These are phyloP conservation scores for Metschnikowia rubicola DNA, from an alignment of 805 yeast genomes.

Conservation along the genomic window DNA sequence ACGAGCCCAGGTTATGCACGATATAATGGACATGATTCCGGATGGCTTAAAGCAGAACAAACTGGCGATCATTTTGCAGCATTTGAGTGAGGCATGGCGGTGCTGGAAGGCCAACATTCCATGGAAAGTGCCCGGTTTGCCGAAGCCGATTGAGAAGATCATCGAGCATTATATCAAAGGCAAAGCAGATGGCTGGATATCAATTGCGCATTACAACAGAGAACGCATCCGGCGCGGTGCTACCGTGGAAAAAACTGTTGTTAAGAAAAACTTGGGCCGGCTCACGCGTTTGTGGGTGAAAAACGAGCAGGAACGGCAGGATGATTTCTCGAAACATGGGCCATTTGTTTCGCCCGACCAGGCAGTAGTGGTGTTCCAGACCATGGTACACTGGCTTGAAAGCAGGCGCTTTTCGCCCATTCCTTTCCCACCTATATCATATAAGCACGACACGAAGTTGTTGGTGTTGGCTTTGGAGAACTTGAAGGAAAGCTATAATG, in stretches of 20 bases:
- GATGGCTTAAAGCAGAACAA: conserved; percentile 87
- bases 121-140: conserved; percentile 96
- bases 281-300: conserved; percentile 90
- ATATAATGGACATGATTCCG: conserved; percentile 95
- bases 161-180: conserved; percentile 89
- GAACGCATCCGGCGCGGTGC: conserved; percentile 87
- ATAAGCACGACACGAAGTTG: conserved; percentile 90
- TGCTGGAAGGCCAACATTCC: conserved; percentile 99
- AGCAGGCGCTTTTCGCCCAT: conserved; percentile 78
- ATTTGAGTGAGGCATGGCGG: conserved; percentile 97
- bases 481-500: conserved; percentile 69
- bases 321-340: conserved; percentile 73
- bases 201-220: conserved; percentile 88
- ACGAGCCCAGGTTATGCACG: conserved; percentile 92
- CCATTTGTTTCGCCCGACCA: conserved; percentile 84
- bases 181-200: conserved; percentile 95
- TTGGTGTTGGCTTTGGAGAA: conserved; percentile 86
- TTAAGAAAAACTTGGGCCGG: conserved; percentile 89
- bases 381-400: conserved; percentile 91
- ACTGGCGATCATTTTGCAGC: conserved; percentile 85
- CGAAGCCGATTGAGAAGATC: conserved; percentile 81
- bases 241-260: conserved; percentile 90
- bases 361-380: conserved; percentile 81
- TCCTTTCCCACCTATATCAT: conserved; percentile 88
- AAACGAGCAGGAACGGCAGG: conserved; percentile 87